phyloP scores from a whole-genome alignment of 768 basidiomycete species.

The Russula olivacea region DNA sequence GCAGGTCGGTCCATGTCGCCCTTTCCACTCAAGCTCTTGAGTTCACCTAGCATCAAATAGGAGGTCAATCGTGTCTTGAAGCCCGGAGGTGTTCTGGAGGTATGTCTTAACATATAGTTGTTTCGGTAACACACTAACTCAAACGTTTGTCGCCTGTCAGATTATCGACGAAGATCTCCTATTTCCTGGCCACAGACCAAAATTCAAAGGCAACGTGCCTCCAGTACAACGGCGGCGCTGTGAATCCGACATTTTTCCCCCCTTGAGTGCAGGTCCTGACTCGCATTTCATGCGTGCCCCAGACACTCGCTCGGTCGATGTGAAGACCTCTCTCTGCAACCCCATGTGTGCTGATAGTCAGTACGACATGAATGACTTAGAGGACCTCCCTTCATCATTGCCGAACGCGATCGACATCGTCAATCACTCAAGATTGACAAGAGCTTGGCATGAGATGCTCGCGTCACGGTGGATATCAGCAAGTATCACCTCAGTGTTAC shows the following conservation, averaged over 20 bases:
- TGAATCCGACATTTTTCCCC: neutral
- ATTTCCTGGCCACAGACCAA: conserved; percentile 48
- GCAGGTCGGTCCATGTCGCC: conserved; percentile 8
- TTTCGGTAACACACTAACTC: neutral
- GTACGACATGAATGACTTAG: neutral
- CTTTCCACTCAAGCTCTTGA: conserved; percentile 19
- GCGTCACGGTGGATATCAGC: conserved; percentile 19
- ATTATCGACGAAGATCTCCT: conserved; percentile 69
- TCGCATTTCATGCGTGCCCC: neutral
- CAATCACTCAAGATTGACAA: conserved; percentile 22
- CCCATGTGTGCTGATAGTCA: neutral
- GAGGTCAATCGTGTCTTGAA: conserved; percentile 63
- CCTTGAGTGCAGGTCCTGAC: neutral
- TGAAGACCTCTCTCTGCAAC: neutral
- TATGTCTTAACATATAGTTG: conserved; percentile 28
- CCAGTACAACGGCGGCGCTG: neutral
- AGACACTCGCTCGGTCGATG: neutral
- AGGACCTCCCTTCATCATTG: neutral
- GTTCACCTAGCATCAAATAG: conserved; percentile 34
- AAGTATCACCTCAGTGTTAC: conserved; percentile 20
- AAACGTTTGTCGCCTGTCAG: conserved; percentile 32
- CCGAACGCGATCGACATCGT: conserved; percentile 9
- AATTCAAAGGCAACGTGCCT: neutral
- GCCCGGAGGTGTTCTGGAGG: conserved; percentile 59
- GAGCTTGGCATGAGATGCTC: conserved; percentile 25